Evolutionary conservation across 768 basidiomycete species (phyloP).

Genomic region (Russula lepida): DNA sequence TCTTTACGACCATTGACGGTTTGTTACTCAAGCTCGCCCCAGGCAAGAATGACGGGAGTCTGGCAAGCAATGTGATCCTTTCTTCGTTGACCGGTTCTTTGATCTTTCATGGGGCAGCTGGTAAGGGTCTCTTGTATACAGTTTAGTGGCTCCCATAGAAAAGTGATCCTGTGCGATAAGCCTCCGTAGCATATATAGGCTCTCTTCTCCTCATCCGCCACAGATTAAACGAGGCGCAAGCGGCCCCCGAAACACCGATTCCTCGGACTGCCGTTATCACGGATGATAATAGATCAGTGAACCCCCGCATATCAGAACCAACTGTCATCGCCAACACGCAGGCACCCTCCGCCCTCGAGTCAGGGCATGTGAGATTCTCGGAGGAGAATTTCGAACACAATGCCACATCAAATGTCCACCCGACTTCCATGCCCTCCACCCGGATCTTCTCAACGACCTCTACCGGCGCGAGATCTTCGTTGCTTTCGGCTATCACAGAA

Average conservation of each 20-base stretch:
- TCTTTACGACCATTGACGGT: conserved; percentile 19
- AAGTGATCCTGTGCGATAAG: conserved; percentile 1
- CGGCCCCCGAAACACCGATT: neutral
- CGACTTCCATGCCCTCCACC: neutral
- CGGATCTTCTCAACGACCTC: neutral
- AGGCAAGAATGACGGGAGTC: neutral
- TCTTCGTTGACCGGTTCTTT: conserved; percentile 18
- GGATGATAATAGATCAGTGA: neutral
- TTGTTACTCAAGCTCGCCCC: conserved; percentile 2
- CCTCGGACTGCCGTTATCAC: neutral
- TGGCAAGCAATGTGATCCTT: neutral
- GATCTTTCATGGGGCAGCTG: conserved; percentile 18
- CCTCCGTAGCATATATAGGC: conserved; percentile 13
- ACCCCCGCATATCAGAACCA: neutral
- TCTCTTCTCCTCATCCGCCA: conserved; percentile 18
- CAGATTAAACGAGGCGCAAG: neutral
- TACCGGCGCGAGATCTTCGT: neutral
- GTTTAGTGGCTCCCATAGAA: neutral
- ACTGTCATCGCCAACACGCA: neutral
- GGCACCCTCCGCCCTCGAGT: neutral
- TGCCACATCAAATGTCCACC: neutral
- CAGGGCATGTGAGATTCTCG: neutral
- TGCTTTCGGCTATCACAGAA: neutral
- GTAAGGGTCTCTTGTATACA: conserved; percentile 6
- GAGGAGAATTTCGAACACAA: neutral